phyloP scores from a whole-genome alignment of 163 green algal genomes.

The Scenedesmus sp. region DNA sequence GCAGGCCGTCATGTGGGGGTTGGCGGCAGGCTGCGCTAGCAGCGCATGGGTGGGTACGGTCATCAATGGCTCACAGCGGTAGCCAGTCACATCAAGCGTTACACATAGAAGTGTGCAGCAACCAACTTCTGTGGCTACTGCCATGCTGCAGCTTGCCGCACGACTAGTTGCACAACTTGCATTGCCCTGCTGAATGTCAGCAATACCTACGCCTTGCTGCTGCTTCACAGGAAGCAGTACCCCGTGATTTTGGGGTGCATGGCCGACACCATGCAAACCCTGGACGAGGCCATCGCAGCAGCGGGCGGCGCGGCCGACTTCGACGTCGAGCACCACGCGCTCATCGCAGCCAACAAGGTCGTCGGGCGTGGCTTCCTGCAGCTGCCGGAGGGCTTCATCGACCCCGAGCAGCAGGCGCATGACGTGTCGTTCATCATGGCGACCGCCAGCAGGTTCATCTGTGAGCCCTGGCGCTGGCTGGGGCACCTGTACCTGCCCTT shows the following conservation, averaged over 20 bases:
- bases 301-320: not conserved
- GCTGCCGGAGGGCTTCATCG: conserved; percentile 12
- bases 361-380: conserved; percentile 26
- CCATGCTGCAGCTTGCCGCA: too few species aligned
- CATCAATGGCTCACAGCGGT: too few species aligned
- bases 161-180: too few species aligned
- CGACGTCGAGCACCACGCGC: conserved; percentile 32
- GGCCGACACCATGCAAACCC: not conserved
- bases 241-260: not conserved
- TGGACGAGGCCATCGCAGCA: not conserved
- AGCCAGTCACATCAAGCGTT: too few species aligned
- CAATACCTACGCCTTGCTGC: not conserved
- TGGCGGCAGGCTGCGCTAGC: too few species aligned
- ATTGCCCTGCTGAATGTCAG: too few species aligned
- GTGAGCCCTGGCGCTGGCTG: conserved; percentile 32
- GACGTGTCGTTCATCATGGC: conserved; percentile 28
- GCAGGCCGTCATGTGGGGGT: too few species aligned
- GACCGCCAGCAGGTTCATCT: conserved; percentile 29
- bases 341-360: conserved; percentile 28
- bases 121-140: too few species aligned
- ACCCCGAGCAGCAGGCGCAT: conserved; percentile 25
- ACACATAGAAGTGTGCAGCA: too few species aligned
- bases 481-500: conserved; percentile 44
- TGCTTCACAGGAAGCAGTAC: not conserved
- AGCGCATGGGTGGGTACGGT: too few species aligned